Conservation (phyloP, 2,329 filamentous ascomycete genomes). For the Cladorrhinum sp. region DNA sequence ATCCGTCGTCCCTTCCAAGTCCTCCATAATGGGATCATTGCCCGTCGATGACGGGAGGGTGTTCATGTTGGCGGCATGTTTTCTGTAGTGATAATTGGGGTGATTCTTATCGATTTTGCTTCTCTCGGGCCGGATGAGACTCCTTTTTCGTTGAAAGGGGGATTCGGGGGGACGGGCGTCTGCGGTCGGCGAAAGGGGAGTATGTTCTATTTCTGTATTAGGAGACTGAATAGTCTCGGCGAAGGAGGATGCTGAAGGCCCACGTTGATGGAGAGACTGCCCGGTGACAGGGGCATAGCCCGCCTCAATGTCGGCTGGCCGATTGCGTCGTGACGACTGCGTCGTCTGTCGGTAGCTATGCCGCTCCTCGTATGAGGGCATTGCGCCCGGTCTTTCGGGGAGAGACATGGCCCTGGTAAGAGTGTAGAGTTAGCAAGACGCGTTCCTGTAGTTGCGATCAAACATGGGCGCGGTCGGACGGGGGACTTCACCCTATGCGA, state of each 20-base stretch:
- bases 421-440: slow-evolving; percentile 23
- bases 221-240: slow-evolving; percentile 55
- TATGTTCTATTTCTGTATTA: slow-evolving; percentile 54
- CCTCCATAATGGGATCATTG: slow-evolving; percentile 82
- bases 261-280: slow-evolving; percentile 50
- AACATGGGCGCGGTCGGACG: slow-evolving; percentile 2
- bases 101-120: slow-evolving; percentile 81
- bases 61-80: slow-evolving; percentile 91
- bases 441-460: neutral
- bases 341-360: slow-evolving; percentile 67
- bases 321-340: slow-evolving; percentile 55
- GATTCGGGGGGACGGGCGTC: slow-evolving; percentile 33
- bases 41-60: slow-evolving; percentile 88
- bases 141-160: slow-evolving; percentile 68
- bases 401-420: slow-evolving; percentile 54
- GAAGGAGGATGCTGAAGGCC: slow-evolving; percentile 56
- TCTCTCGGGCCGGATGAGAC: slow-evolving; percentile 84
- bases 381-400: slow-evolving; percentile 62
- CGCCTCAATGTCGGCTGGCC: slow-evolving; percentile 68
- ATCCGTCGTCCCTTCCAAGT: slow-evolving; percentile 64
- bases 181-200: slow-evolving; percentile 51
- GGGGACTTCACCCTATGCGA: slow-evolving; percentile 19
- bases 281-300: slow-evolving; percentile 46
- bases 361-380: slow-evolving; percentile 58
- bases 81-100: slow-evolving; percentile 92